Evolutionary conservation across 2,329 filamentous ascomycete species (phyloP).

Genomic region (Peltaster fructicola): DNA sequence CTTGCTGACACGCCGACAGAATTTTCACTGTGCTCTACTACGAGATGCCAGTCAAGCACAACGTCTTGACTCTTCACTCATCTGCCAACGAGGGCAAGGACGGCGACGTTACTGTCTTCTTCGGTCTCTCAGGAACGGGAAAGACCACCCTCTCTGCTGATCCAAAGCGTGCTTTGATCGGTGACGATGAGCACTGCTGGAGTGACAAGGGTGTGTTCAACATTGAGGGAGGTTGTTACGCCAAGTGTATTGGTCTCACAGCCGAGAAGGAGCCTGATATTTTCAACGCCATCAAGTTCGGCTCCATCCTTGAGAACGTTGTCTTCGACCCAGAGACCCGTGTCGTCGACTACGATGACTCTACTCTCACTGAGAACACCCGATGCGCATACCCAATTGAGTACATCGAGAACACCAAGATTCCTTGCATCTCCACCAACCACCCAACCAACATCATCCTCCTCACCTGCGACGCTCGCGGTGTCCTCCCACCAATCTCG

Average conservation of each 20-base stretch:
- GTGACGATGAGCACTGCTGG: slow-evolving; percentile 99
- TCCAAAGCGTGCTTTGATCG: slow-evolving; percentile 87
- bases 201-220: slow-evolving; percentile 94
- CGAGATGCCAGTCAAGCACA: slow-evolving; percentile 99
- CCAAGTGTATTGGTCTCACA: slow-evolving; percentile 93
- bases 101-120: slow-evolving; percentile 97
- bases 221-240: slow-evolving; percentile 98
- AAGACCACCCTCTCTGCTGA: slow-evolving; percentile 98
- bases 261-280: slow-evolving; percentile 99
- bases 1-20: too few species aligned
- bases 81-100: slow-evolving; percentile 92
- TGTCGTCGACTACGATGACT: slow-evolving; percentile 86
- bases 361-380: slow-evolving; percentile 93
- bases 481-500: slow-evolving; percentile 92
- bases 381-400: slow-evolving; percentile 97
- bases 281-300: slow-evolving; percentile 86
- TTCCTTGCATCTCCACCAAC: slow-evolving; percentile 72
- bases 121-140: slow-evolving; percentile 92
- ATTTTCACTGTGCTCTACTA: slow-evolving; percentile 99
- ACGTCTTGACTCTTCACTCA: slow-evolving; percentile 93
- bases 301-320: slow-evolving; percentile 94
- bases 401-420: slow-evolving; percentile 98
- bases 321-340: slow-evolving; percentile 87
- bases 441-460: slow-evolving; percentile 97
- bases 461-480: slow-evolving; percentile 91